Evolutionary conservation across 2,329 filamentous ascomycete genomes (phyloP).

Genomic region (Talaromyces marneffei): DNA sequence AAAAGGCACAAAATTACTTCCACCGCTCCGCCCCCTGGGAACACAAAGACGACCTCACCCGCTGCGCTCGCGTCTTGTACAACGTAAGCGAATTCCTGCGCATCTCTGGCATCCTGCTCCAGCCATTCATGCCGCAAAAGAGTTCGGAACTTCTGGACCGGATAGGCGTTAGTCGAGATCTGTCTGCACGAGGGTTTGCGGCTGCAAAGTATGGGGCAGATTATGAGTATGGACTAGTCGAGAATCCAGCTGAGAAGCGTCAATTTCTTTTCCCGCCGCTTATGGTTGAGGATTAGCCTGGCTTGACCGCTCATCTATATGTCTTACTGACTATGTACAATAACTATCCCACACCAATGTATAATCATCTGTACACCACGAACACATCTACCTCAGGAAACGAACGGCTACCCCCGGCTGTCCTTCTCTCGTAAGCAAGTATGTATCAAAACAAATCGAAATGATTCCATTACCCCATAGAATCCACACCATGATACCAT

Average conservation of each 20-base stretch:
- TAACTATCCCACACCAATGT: neutral
- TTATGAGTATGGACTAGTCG: constrained; percentile 48
- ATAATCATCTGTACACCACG: neutral
- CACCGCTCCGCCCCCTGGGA: constrained; percentile 64
- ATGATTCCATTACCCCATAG: constrained; percentile 14
- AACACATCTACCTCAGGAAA: neutral
- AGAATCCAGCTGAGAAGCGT: constrained; percentile 33
- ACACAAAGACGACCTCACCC: constrained; percentile 25
- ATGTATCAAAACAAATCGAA: neutral
- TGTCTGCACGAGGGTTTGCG: constrained; percentile 55
- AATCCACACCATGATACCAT: constrained; percentile 11
- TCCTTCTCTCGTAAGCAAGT: neutral
- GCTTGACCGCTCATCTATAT: neutral
- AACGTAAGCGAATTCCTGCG: constrained; percentile 69
- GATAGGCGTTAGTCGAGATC: constrained; percentile 59
- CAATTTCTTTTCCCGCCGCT: constrained; percentile 49
- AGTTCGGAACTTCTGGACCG: constrained; percentile 66
- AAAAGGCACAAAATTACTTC: constrained; percentile 62
- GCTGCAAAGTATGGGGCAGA: constrained; percentile 62
- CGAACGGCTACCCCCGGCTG: constrained; percentile 11
- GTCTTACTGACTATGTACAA: neutral
- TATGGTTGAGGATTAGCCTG: constrained; percentile 32
- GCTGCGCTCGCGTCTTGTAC: constrained; percentile 60
- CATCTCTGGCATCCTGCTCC: constrained; percentile 74
- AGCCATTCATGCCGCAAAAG: constrained; percentile 85